Evolutionary conservation across 164 flowering plant species (phyloP).

Genomic region (Stephania yunnanensis): DNA sequence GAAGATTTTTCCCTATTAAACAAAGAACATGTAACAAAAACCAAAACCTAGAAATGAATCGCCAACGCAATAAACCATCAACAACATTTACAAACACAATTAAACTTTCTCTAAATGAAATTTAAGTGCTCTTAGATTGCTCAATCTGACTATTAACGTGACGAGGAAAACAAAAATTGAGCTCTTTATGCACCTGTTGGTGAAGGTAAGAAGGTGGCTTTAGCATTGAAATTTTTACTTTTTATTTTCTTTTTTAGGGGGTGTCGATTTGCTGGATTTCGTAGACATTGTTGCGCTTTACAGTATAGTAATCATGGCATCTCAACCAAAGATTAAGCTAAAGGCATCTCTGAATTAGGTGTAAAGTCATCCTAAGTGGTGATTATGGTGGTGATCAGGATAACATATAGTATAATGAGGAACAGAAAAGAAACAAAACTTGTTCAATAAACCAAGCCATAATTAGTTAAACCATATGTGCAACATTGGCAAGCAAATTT

Average conservation of each 20-base stretch:
- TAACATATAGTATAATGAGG: conserved; percentile 15
- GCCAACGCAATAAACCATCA: too few species aligned
- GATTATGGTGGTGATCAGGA: conserved; percentile 25
- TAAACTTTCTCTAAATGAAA: conserved; percentile 10
- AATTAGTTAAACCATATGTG: neutral
- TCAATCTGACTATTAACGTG: conserved; percentile 19
- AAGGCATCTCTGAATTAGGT: conserved; percentile 22
- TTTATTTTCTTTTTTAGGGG: too few species aligned
- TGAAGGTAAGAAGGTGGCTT: conserved; percentile 37
- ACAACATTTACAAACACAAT: too few species aligned
- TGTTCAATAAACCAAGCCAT: neutral
- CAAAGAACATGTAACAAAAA: too few species aligned
- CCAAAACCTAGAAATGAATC: too few species aligned
- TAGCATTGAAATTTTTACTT: conserved; percentile 5
- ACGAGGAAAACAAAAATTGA: conserved; percentile 19
- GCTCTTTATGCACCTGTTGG: conserved; percentile 46
- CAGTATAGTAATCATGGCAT: conserved; percentile 51
- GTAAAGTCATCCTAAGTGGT: conserved; percentile 36
- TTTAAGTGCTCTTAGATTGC: conserved; percentile 26
- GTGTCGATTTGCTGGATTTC: conserved; percentile 31
- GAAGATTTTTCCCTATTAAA: too few species aligned
- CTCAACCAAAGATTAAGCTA: conserved; percentile 20
- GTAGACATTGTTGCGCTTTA: conserved; percentile 53
- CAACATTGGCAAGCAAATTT: neutral
- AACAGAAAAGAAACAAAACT: neutral